Evolutionary conservation across 2,329 filamentous ascomycete species (phyloP).

Genomic region (Alternaria metachromatica): DNA sequence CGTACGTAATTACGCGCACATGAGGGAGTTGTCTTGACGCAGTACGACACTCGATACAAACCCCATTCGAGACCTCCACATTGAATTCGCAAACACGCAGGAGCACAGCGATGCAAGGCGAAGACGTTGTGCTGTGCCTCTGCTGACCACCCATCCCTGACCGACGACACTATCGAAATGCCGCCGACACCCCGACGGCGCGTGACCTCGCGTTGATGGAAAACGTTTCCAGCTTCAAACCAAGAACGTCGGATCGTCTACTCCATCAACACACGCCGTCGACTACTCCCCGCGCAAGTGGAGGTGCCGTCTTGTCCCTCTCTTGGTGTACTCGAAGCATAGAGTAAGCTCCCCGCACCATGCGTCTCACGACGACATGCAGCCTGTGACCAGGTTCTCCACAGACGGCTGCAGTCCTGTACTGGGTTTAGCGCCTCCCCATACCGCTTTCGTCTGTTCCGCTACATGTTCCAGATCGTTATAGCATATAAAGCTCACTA

Average conservation of each 20-base stretch:
- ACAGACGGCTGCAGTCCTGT: conserved; percentile 13
- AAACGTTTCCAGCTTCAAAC: not conserved
- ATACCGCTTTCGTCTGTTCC: conserved; percentile 13
- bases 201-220: not conserved
- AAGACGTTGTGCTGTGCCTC: not conserved
- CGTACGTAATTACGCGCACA: not conserved
- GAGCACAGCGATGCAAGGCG: not conserved
- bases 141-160: not conserved
- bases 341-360: conserved; percentile 5
- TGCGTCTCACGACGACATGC: not conserved
- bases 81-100: not conserved
- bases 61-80: not conserved
- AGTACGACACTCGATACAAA: not conserved
- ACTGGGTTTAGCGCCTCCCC: conserved; percentile 19
- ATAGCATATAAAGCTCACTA: conserved; percentile 6
- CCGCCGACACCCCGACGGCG: not conserved
- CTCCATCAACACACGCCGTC: not conserved
- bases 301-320: not conserved
- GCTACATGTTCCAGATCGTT: conserved; percentile 1
- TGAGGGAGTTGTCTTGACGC: not conserved
- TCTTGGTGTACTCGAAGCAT: not conserved
- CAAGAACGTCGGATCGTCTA: not conserved
- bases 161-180: not conserved
- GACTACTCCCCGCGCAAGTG: not conserved
- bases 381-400: conserved; percentile 2